These are phyloP conservation scores for Ophiostoma piceae DNA, from an alignment of 2,329 filamentous ascomycete genomes.

Conservation along the genomic window DNA sequence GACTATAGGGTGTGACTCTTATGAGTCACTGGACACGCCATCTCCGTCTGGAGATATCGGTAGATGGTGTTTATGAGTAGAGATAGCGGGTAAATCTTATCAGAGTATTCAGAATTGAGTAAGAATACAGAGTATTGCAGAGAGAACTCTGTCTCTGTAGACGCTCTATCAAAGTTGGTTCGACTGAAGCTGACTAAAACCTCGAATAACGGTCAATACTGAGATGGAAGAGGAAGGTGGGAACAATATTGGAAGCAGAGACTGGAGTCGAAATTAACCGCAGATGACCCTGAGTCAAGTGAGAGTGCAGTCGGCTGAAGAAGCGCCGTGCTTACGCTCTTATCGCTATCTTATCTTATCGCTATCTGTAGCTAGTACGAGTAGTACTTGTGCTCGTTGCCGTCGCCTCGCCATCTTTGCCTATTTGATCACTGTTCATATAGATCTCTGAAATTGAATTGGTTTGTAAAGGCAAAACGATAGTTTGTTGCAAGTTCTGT, in stretches of 20 bases:
- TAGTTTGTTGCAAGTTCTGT: too few relatives aligned
- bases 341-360: background rate
- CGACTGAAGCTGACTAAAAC: background rate
- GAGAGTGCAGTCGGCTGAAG: background rate
- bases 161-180: too few relatives aligned
- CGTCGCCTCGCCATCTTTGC: background rate
- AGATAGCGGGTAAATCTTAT: too few relatives aligned
- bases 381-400: background rate
- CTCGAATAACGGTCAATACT: background rate
- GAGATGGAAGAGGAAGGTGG: slow-evolving; percentile 9
- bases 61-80: too few relatives aligned
- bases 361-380: background rate
- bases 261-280: background rate
- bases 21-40: slow-evolving; percentile 1
- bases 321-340: slow-evolving; percentile 3
- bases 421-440: background rate
- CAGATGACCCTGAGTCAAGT: background rate
- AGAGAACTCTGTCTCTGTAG: too few relatives aligned
- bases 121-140: too few relatives aligned
- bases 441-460: too few relatives aligned
- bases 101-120: too few relatives aligned
- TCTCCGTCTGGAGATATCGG: background rate
- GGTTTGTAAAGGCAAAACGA: too few relatives aligned
- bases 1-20: background rate
- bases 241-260: background rate